Conservation (phyloP, 306 rosid species). For the Begonia fuchsioides region DNA sequence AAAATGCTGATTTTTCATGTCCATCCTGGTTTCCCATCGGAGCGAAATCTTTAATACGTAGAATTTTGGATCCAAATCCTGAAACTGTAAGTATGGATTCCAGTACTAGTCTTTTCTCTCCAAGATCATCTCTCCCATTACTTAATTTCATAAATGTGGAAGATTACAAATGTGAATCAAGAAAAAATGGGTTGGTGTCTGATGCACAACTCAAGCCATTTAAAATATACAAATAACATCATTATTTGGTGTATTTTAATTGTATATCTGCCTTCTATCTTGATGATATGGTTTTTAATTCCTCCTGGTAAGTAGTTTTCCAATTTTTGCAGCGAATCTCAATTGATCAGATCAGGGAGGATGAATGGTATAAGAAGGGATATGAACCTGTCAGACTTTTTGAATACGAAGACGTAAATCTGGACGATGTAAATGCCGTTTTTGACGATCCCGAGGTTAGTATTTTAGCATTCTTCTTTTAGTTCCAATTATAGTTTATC, state of each 20-base stretch:
- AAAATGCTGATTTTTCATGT: constrained; percentile 60
- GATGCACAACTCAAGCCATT: background rate
- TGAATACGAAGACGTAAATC: constrained; percentile 80
- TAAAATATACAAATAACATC: background rate
- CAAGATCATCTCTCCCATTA: background rate
- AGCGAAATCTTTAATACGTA: constrained; percentile 51
- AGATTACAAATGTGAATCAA: no score
- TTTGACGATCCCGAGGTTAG: constrained; percentile 69
- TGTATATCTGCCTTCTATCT: constrained; percentile 6
- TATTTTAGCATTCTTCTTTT: background rate
- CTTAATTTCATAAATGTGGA: background rate
- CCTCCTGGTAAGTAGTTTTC: constrained; percentile 11
- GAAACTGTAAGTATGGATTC: constrained; percentile 42
- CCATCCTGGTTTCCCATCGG: constrained; percentile 85
- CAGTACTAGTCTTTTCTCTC: constrained; percentile 7
- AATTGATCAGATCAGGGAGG: constrained; percentile 54
- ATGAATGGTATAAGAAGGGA: constrained; percentile 63
- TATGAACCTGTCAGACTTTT: constrained; percentile 41
- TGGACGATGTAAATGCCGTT: constrained; percentile 77
- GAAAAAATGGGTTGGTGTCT: background rate
- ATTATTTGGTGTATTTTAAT: background rate
- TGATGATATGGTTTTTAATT: constrained; percentile 6
- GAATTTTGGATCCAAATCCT: constrained; percentile 71
- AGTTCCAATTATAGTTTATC: background rate
- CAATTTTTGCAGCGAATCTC: constrained; percentile 49